Evolutionary conservation across 768 basidiomycete genomes (phyloP).

Genomic region (Boletus tylopilopsis): DNA sequence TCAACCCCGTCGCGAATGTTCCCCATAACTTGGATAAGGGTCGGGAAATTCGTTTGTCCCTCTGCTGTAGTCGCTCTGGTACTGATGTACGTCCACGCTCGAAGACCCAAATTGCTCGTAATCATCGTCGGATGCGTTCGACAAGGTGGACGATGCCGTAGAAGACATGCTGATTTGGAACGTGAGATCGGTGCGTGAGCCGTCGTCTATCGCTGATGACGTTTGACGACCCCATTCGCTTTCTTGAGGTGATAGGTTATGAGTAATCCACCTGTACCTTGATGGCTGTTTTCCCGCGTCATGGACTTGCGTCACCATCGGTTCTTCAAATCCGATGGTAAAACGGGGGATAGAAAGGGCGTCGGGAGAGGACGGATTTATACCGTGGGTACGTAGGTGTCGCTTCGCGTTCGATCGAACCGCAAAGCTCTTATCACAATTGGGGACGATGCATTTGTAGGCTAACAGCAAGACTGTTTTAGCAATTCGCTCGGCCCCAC

Average conservation of each 20-base stretch:
- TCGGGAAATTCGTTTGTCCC: conserved; percentile 11
- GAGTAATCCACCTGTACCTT: conserved; percentile 40
- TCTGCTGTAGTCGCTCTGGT: conserved; percentile 26
- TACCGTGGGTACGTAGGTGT: conserved; percentile 73
- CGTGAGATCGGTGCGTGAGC: conserved; percentile 28
- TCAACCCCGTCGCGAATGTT: background rate
- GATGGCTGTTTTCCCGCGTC: conserved; percentile 35
- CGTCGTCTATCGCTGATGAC: conserved; percentile 10
- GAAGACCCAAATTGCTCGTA: conserved; percentile 36
- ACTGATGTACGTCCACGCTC: conserved; percentile 28
- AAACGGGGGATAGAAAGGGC: conserved; percentile 24
- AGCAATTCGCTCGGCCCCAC: conserved; percentile 1
- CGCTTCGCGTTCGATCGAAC: conserved; percentile 81
- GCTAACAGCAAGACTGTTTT: conserved; percentile 11
- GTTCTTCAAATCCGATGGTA: conserved; percentile 43
- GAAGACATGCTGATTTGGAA: conserved; percentile 37
- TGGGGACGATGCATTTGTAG: conserved; percentile 49
- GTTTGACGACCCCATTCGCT: conserved; percentile 26
- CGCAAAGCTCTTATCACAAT: conserved; percentile 65
- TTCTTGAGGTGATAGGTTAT: conserved; percentile 31
- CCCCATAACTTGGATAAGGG: conserved; percentile 11
- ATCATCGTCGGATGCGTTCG: conserved; percentile 28
- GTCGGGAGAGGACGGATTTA: conserved; percentile 30
- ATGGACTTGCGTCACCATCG: conserved; percentile 42
- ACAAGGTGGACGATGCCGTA: conserved; percentile 32